A percentile compares a stretch with the other conserved stretches of the same genome.
phyloP scores from a whole-genome alignment of 257 asterid species.

The Coffea eugenioides region DNA sequence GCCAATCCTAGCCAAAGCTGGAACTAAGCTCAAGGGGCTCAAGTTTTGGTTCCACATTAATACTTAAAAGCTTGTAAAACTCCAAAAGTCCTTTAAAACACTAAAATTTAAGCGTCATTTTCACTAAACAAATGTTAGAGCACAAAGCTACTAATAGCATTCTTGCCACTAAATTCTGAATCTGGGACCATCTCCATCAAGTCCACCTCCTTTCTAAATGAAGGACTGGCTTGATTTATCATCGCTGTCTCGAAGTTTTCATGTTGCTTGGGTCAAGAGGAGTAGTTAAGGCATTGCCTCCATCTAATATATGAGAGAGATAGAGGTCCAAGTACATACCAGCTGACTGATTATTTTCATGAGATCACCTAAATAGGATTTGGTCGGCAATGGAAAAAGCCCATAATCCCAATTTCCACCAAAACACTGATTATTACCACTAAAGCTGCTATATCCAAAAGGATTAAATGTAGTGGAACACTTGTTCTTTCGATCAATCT shows the following conservation, averaged over 20 bases:
- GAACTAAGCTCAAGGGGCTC: too few relatives aligned
- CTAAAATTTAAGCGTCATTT: neutral
- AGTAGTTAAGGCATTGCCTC: neutral
- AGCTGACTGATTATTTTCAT: neutral
- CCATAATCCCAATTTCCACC: neutral
- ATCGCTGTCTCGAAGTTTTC: neutral
- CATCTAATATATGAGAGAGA: slow-evolving; percentile 23
- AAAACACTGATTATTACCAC: neutral
- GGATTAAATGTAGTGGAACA: slow-evolving; percentile 1
- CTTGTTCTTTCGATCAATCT: neutral
- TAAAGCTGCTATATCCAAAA: neutral
- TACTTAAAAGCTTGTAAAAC: neutral
- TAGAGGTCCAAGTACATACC: slow-evolving; percentile 25
- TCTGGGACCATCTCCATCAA: slow-evolving; percentile 32
- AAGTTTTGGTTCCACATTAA: neutral
- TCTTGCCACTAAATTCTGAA: slow-evolving; percentile 22
- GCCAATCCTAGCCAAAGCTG: neutral
- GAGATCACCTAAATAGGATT: neutral
- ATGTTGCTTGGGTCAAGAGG: slow-evolving; percentile 2
- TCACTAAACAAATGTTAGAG: neutral
- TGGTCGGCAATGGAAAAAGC: neutral
- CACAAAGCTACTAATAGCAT: neutral
- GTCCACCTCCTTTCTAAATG: slow-evolving; percentile 23
- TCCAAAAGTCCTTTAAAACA: neutral
- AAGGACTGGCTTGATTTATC: slow-evolving; percentile 15